Evolutionary conservation across 1,284 basidiomycete species (phyloP), one percentile per base, ranked within the genome.

Genomic region (Puccinia triticina): DNA sequence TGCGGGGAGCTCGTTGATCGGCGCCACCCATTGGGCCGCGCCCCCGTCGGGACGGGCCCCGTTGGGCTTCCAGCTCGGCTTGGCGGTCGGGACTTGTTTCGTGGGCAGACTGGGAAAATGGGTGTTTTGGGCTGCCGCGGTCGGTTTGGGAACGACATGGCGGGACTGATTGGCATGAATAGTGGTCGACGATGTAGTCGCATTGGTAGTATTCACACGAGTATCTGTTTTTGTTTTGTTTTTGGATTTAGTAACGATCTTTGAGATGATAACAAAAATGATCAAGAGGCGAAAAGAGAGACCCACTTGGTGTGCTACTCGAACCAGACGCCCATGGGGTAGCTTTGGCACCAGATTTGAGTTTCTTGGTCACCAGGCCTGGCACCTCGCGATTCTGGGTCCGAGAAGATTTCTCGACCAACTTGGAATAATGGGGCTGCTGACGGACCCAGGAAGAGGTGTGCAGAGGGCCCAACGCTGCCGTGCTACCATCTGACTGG

Each of bases 391-490:
- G 40, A 37, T 46, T 48, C 26, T 26, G 43, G 43, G n/a, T n/a
- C 12, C 66, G 66, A 29, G 66, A 8, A 26, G 66, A 29, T 48
- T 18, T n/a, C 3, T 69, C 66, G 43, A 69, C n/a, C 66, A 69
- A 29, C 43, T 69, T 69, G 2, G 40, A 48, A 23, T 48, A 69
- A 26, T 10, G n/a, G 2, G 66, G 66, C 29, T 69, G 66, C 18
- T 69, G 43, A 48, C 66, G 66, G n/a, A 69, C 26, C 66, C 66
- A 69, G 18, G 66, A 46, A 26, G 66, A 69, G n/a, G 66, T 23
- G 18, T 69, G 66, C 14, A 69, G 43, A 14, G 40, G 48, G 23
- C 66, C 43, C 26, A 69, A 29, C 26, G n/a, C 66, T 4, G 43
- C 26, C 10, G 37, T 18, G 1, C 8, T 7, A 37, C 66, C 46